Evolutionary conservation across 2,329 filamentous ascomycete species (phyloP), one percentile per base, ranked within the genome.

Genomic region (Endocalyx cinctus): DNA sequence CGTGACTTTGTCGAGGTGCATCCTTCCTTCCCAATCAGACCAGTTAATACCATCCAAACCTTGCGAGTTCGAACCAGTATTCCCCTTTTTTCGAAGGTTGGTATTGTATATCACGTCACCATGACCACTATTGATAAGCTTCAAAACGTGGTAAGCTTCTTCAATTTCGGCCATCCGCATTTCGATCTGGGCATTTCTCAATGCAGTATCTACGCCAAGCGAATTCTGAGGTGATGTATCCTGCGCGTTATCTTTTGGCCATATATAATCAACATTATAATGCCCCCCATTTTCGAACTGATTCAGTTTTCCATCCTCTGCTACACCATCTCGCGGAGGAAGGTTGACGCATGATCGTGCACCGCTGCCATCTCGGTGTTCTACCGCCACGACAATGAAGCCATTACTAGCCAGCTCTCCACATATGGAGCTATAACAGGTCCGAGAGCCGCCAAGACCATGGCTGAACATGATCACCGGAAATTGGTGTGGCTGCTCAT

Each of bases 401-500:
- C 79, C 77, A 43, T 80, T 77, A 48, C 74, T 79, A 0, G 78
- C 79, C 43, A 84, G 73, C 43, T 84, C 77, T 6, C 78, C 76
- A 43, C 78, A 83, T 2, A 83, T 62, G 12, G 70, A 69, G 13
- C 73, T 79, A 47, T 80, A 82, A 41, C 70, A 72, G 3, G 77
- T 81, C 29, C 77, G 60, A 2, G 74, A 80, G 0, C 77, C 79
- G 5, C 79, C 77, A 5, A 84, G 57, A 0, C 79, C 79, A 53
- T 84, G 79, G 46, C 74, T 80, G 54, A 84, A 84, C 15, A 84
- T 64, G 20, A 84, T 63, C 15, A 82, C 59, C 2, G 79, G 78
- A 38, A 82, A 83, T 4, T 42, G n/a, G n/a, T n/a, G 63, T 0
- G 75, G 72, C 38, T 47, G 55, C 18, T 31, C 30, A 13, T 34